Base-by-base conservation (phyloP, 345 rosid species). In the Leavenworthia alabamica region DNA sequence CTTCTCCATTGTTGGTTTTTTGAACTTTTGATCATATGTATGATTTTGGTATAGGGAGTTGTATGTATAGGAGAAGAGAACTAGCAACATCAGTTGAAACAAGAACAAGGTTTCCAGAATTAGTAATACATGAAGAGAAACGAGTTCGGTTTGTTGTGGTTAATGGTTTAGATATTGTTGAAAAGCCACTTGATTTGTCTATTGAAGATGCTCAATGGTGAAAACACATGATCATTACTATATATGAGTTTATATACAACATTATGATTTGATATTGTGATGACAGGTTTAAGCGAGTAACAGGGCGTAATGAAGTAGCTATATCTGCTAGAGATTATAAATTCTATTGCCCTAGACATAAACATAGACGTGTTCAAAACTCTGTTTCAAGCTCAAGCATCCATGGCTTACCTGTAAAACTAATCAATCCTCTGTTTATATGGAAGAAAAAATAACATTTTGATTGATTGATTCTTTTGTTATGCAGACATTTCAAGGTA, bases 101-200 rank as follows among this genome's bases (percentile, higher is more conserved):
- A 63, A 82, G 95, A 64, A 81, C 91, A 32, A 79, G 89, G 48
- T 92, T 89, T 75, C 96, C 98, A n/a, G 96, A 92, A 72, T 73
- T 92, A 72, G 98, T 89, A 16, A 82, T 86, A 78, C 96, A 89
- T 26, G 98, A 86, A 73, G 98, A 85, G 80, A 92, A 89, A 78
- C 77, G 93, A 66, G 90, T 92, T 72, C 93, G 93, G 15, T 92
- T 92, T 71, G 96, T 92, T 16, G 95, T 92, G 68, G 86, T 92
- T 13, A 92, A 86, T 79, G 98, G 98, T 47, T 81, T 92, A 74
- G 95, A 81, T 79, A 85, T 92, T 49, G 81, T 86, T 11, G 96
- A 92, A 78, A 92, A 81, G 70, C 96, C 96, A 42, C 71, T 67
- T 70, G 57, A 65, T 45, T 57, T 89, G 71, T 57, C 85, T 15